A percentile compares a stretch with the other conserved stretches of the same genome.
Evolutionary conservation across 2,329 filamentous ascomycete species (phyloP).

Genomic region (Pyrenochaeta sp.): DNA sequence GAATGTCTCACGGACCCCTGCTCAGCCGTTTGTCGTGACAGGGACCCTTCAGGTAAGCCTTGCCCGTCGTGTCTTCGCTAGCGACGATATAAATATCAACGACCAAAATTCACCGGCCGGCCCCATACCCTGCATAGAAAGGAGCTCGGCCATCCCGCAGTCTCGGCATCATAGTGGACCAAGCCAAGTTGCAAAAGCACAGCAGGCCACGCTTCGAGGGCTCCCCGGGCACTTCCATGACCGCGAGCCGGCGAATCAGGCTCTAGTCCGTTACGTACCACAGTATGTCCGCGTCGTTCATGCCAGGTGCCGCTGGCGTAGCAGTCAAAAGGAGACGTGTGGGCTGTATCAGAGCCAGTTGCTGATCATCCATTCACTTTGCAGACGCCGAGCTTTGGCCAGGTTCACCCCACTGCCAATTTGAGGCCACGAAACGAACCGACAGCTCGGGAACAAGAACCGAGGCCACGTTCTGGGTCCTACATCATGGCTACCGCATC

Average conservation of each 20-base stretch:
- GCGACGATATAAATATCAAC: slow-evolving; percentile 30
- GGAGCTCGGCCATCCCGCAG: neutral
- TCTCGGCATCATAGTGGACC: slow-evolving; percentile 20
- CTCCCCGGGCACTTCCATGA: neutral
- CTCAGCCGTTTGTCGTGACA: slow-evolving; percentile 21
- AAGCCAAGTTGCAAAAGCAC: slow-evolving; percentile 2
- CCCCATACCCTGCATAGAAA: slow-evolving; percentile 18
- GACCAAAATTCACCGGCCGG: slow-evolving; percentile 19
- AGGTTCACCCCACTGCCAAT: neutral
- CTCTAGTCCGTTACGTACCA: neutral
- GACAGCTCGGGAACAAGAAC: neutral
- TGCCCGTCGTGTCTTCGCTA: slow-evolving; percentile 13
- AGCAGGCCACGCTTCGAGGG: slow-evolving; percentile 1
- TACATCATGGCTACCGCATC: slow-evolving; percentile 25
- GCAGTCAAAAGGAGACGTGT: neutral
- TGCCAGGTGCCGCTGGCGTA: neutral
- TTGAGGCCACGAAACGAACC: neutral
- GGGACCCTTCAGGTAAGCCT: slow-evolving; percentile 13
- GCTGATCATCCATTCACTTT: slow-evolving; percentile 2
- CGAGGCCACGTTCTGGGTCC: neutral
- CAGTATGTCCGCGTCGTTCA: slow-evolving; percentile 8
- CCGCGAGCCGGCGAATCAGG: neutral
- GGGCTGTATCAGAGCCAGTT: slow-evolving; percentile 3
- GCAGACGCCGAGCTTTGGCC: slow-evolving; percentile 2
- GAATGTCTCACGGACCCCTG: slow-evolving; percentile 25